Conservation (phyloP, 306 rosid species). For the Citrullus colocynthis region DNA sequence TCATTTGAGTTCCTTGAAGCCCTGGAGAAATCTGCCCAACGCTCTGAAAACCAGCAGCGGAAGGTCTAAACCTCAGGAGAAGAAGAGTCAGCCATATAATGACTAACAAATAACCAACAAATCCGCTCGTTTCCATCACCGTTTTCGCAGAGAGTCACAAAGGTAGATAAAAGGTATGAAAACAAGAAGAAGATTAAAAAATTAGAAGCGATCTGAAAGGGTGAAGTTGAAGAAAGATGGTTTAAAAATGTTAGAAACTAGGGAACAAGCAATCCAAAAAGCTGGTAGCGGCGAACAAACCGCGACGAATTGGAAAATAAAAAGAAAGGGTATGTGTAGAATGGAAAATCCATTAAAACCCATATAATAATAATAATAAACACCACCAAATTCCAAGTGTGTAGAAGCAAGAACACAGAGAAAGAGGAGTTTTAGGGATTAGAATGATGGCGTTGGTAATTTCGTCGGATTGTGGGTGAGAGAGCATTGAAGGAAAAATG, state of each 20-base stretch:
- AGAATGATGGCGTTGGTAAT: not conserved
- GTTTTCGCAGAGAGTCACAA: not conserved
- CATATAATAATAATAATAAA: no score
- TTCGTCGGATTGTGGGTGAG: not conserved
- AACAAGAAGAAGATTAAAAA: not conserved
- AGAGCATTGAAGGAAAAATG: no score
- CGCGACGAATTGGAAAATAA: not conserved
- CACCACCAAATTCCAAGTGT: not conserved
- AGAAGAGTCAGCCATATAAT: slow-evolving; percentile 15
- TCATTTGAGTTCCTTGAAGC: slow-evolving; percentile 45
- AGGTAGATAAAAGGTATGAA: not conserved
- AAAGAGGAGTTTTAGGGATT: not conserved
- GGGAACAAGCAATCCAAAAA: not conserved
- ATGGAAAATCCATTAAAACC: not conserved
- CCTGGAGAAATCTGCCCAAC: slow-evolving; percentile 32
- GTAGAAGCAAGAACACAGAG: no score
- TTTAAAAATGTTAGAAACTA: not conserved
- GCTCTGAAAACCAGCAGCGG: slow-evolving; percentile 25
- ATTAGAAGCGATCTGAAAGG: not conserved
- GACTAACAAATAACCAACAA: slow-evolving; percentile 7
- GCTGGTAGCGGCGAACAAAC: not conserved
- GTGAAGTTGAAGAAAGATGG: not conserved
- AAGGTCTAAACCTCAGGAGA: slow-evolving; percentile 15
- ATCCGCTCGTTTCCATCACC: slow-evolving; percentile 28
- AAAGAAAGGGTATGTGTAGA: not conserved